Conservation (phyloP, 2,329 filamentous ascomycete genomes). For the Aureobasidium namibiae region DNA sequence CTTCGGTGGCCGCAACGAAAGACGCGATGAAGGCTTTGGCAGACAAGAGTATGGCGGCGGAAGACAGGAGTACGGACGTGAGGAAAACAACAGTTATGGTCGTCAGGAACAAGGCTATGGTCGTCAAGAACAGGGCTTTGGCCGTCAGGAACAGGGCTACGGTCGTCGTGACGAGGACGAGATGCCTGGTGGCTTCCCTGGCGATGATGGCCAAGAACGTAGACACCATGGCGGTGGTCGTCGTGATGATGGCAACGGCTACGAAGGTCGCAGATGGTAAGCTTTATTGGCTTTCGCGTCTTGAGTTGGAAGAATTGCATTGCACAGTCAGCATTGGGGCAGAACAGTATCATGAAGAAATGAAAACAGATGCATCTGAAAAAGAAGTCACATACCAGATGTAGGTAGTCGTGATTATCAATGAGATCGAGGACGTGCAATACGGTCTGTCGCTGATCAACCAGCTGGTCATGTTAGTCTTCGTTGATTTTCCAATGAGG, state of each 20-base stretch:
- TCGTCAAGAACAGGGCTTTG: slow-evolving; percentile 12
- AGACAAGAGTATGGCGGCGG: slow-evolving; percentile 15
- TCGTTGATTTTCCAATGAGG: too few relatives aligned
- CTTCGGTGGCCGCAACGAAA: slow-evolving; percentile 1
- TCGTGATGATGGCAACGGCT: not conserved
- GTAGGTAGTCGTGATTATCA: too few relatives aligned
- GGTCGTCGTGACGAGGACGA: slow-evolving; percentile 1
- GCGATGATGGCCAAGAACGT: not conserved
- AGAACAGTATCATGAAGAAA: not conserved
- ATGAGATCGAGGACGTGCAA: too few relatives aligned
- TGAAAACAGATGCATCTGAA: not conserved
- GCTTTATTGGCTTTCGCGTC: not conserved
- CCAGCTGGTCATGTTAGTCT: too few relatives aligned
- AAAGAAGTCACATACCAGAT: too few relatives aligned
- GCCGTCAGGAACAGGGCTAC: not conserved
- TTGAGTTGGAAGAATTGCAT: not conserved
- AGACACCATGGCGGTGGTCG: slow-evolving; percentile 4
- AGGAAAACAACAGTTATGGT: slow-evolving; percentile 13
- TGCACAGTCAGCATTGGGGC: not conserved
- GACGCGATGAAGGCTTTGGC: slow-evolving; percentile 12
- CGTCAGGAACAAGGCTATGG: slow-evolving; percentile 14
- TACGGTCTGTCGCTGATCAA: too few relatives aligned
- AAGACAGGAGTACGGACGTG: slow-evolving; percentile 12
- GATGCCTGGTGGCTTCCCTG: slow-evolving; percentile 4
- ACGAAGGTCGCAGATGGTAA: slow-evolving; percentile 8